Percentiles rank a stretch among this genome's conserved stretches.
These are phyloP conservation scores for Artemisia tridentata DNA, from an alignment of 129 eudicot species.

Conservation along the genomic window DNA sequence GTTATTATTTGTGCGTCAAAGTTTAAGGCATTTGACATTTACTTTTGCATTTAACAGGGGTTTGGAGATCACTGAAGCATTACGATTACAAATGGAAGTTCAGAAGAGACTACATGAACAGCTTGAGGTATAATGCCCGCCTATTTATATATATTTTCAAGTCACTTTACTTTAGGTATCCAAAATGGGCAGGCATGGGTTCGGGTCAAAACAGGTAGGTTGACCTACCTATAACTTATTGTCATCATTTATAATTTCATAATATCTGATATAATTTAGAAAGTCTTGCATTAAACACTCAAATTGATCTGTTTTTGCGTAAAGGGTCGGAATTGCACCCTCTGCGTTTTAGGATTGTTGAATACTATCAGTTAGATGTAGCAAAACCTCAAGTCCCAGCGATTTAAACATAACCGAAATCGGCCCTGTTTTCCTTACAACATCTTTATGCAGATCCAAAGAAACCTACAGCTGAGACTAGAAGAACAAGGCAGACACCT, in stretches of 20 bases:
- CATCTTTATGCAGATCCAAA: slow-evolving; percentile 62
- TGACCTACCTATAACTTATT: background rate
- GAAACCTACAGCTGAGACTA: slow-evolving; percentile 80
- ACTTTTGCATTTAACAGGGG: slow-evolving; percentile 52
- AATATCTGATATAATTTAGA: background rate
- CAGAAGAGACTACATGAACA: slow-evolving; percentile 89
- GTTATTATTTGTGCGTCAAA: slow-evolving; percentile 8
- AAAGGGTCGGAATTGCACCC: background rate
- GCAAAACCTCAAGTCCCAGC: too few species aligned
- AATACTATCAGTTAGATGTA: background rate
- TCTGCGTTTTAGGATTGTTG: background rate
- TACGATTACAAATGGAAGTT: slow-evolving; percentile 91
- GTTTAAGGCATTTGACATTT: slow-evolving; percentile 15
- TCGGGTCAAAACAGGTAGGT: background rate
- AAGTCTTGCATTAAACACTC: background rate
- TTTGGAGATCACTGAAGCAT: slow-evolving; percentile 86
- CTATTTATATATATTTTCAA: background rate
- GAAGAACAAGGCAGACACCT: slow-evolving; percentile 94
- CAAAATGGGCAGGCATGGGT: background rate
- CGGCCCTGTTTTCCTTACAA: background rate
- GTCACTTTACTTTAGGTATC: background rate
- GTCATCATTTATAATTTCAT: background rate
- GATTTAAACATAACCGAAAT: too few species aligned
- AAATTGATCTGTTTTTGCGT: background rate
- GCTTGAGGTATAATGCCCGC: slow-evolving; percentile 64